Conservation (phyloP, 495 filamentous ascomycete species). For the Tuber brumale region DNA sequence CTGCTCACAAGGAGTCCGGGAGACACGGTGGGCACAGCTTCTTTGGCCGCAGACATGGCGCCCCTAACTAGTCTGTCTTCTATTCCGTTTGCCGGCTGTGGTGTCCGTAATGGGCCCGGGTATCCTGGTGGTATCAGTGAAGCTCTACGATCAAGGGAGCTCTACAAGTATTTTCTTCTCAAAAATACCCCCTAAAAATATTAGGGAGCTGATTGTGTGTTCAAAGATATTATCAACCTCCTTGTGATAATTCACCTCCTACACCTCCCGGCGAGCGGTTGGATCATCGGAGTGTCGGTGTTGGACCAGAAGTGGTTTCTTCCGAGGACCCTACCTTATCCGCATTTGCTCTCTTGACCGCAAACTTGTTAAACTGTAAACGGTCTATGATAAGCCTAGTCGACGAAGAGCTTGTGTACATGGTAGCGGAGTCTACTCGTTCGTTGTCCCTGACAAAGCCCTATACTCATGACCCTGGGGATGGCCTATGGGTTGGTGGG, state of each 20-base stretch:
- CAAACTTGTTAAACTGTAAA: constrained; percentile 50
- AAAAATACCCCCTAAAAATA: neutral
- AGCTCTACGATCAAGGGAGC: constrained; percentile 32
- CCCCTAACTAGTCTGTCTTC: neutral
- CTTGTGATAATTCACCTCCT: constrained; percentile 4
- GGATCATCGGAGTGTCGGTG: neutral
- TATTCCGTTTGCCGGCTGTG: neutral
- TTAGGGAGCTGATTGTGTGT: neutral
- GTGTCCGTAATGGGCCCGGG: constrained; percentile 14
- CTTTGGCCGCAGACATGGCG: neutral
- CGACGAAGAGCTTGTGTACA: constrained; percentile 53
- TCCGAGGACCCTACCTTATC: constrained; percentile 56
- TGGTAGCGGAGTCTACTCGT: constrained; percentile 58
- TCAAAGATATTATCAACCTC: constrained; percentile 33
- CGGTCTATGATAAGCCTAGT: constrained; percentile 58
- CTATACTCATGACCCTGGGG: constrained; percentile 42
- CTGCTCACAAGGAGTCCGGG: neutral
- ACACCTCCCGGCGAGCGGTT: neutral
- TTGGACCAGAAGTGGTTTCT: constrained; percentile 16
- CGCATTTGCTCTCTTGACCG: constrained; percentile 58
- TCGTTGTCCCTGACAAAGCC: constrained; percentile 48
- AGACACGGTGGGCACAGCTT: neutral
- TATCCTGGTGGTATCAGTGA: constrained; percentile 12
- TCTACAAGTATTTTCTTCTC: constrained; percentile 39
- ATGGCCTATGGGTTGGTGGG: constrained; percentile 45